phyloP scores from a whole-genome alignment of 768 basidiomycete species.

The Tubosaeta sp. region DNA sequence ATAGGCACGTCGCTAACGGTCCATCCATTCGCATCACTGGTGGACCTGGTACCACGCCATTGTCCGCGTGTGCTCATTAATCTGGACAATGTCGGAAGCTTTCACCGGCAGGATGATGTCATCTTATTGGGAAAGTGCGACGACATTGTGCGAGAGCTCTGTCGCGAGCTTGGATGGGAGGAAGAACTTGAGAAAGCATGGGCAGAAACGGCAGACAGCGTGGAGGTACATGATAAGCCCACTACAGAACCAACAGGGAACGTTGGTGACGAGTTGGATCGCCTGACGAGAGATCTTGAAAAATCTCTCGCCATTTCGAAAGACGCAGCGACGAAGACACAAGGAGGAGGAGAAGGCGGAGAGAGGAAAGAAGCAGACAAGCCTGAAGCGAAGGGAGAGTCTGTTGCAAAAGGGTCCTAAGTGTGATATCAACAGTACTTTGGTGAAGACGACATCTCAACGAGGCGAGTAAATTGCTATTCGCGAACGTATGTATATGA shows the following conservation, averaged over 20 bases:
- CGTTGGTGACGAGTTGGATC: constrained; percentile 23
- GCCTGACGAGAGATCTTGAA: constrained; percentile 22
- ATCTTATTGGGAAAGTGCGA: constrained; percentile 71
- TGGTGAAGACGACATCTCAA: background rate
- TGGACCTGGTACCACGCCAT: constrained; percentile 44
- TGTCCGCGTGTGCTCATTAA: constrained; percentile 91
- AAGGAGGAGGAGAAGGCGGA: background rate
- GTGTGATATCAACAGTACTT: background rate
- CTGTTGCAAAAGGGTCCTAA: constrained; percentile 6
- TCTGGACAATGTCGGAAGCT: constrained; percentile 72
- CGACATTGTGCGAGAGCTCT: constrained; percentile 56
- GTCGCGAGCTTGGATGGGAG: constrained; percentile 70
- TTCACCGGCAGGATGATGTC: constrained; percentile 56
- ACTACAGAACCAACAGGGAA: constrained; percentile 5
- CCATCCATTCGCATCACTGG: constrained; percentile 81
- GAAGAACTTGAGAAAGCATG: constrained; percentile 54
- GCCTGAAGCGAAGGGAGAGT: background rate
- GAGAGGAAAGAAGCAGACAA: background rate
- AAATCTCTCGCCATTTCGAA: constrained; percentile 17
- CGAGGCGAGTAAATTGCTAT: background rate
- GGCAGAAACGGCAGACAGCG: constrained; percentile 43
- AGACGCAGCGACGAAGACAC: background rate
- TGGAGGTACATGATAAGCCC: constrained; percentile 15
- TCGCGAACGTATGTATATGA: background rate
- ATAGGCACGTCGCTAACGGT: constrained; percentile 89